phyloP scores from a whole-genome alignment of 768 basidiomycete species.

The Pleurotus cornucopiae region DNA sequence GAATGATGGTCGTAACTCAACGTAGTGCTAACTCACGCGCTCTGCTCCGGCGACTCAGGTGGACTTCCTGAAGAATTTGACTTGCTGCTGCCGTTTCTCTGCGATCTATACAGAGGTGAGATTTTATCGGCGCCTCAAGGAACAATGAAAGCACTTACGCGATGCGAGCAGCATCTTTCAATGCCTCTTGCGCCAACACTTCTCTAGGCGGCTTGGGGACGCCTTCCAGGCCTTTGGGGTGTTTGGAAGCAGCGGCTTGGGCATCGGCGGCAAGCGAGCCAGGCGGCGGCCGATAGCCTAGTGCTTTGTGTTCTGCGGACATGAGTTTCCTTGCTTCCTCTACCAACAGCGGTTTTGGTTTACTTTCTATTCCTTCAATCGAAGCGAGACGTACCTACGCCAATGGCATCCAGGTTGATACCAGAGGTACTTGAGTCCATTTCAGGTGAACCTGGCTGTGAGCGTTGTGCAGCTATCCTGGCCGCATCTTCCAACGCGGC shows the following conservation, averaged over 20 bases:
- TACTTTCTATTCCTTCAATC: background rate
- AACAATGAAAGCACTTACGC: conserved; percentile 8
- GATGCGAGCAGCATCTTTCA: conserved; percentile 17
- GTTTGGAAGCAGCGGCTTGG: conserved; percentile 27
- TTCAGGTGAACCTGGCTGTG: background rate
- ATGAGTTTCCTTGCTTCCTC: conserved; percentile 27
- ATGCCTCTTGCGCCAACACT: conserved; percentile 12
- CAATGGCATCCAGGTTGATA: conserved; percentile 10
- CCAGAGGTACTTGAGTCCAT: background rate
- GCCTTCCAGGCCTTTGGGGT: conserved; percentile 17
- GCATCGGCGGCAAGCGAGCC: conserved; percentile 30
- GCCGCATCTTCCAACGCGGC: conserved; percentile 2
- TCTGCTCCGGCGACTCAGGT: no score
- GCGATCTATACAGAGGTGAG: no score
- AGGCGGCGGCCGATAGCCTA: conserved; percentile 30
- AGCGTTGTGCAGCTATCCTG: background rate
- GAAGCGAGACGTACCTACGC: background rate
- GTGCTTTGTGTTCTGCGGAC: conserved; percentile 30
- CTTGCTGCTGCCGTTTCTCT: no score
- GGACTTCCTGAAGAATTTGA: no score
- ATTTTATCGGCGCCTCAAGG: no score
- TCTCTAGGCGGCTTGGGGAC: background rate
- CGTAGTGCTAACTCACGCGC: no score
- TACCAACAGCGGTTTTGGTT: background rate
- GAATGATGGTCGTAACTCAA: no score